phyloP scores from a whole-genome alignment of 2,329 filamentous ascomycete genomes.

The Chaetothyriales sp. region DNA sequence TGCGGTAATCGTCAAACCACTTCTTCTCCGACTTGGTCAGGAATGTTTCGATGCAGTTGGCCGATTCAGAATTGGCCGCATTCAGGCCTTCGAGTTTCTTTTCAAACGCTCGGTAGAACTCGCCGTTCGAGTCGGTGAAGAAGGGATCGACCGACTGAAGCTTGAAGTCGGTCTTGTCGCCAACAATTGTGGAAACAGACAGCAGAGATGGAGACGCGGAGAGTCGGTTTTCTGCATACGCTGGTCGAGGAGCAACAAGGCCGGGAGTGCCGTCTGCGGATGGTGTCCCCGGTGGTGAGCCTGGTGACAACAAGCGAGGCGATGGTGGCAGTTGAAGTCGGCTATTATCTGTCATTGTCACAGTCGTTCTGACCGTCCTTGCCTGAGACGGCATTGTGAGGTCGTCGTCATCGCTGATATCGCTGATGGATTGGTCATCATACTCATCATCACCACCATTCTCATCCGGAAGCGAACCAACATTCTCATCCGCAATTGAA shows the following conservation, averaged over 20 bases:
- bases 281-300: slow-evolving; percentile 20
- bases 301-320: slow-evolving; percentile 1
- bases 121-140: slow-evolving; percentile 49
- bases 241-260: slow-evolving; percentile 14
- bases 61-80: slow-evolving; percentile 38
- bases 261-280: slow-evolving; percentile 22
- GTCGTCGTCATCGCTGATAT: slow-evolving; percentile 5
- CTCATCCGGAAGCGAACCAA: slow-evolving; percentile 5
- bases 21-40: slow-evolving; percentile 50
- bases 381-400: slow-evolving; percentile 7
- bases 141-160: slow-evolving; percentile 52
- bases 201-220: slow-evolving; percentile 28
- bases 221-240: slow-evolving; percentile 5
- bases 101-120: slow-evolving; percentile 45
- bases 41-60: slow-evolving; percentile 46
- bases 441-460: slow-evolving; percentile 4
- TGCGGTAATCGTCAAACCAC: slow-evolving; percentile 46
- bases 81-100: slow-evolving; percentile 40
- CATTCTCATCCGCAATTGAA: slow-evolving; percentile 20
- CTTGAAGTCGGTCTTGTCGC: slow-evolving; percentile 46
- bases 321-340: slow-evolving; percentile 1
- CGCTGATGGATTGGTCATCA: slow-evolving; percentile 1
- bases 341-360: neutral
- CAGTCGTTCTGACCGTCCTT: slow-evolving; percentile 8
- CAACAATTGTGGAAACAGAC: slow-evolving; percentile 42